Conservation (phyloP, 305 asterid genomes). For the Fraxinus sp. region DNA sequence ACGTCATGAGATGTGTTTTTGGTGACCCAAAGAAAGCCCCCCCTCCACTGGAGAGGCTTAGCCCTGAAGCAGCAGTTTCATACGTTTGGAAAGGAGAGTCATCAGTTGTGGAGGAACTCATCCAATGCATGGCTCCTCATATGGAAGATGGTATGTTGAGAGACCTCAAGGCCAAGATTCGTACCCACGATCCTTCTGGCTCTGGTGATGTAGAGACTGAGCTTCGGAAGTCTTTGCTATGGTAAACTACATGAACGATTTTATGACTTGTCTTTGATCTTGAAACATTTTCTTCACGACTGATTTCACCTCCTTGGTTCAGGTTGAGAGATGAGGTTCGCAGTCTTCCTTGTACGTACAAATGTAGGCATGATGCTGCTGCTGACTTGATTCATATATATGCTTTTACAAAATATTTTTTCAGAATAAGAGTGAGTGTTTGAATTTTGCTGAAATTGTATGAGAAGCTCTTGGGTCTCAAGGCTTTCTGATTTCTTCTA, state of each 20-base stretch:
- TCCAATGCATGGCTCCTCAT: slow-evolving; percentile 79
- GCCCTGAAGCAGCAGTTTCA: slow-evolving; percentile 69
- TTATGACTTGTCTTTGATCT: slow-evolving; percentile 7
- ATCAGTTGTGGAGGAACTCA: slow-evolving; percentile 89
- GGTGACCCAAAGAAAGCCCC: slow-evolving; percentile 96
- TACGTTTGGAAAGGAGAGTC: slow-evolving; percentile 90
- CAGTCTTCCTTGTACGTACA: slow-evolving; percentile 79
- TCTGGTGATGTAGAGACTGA: slow-evolving; percentile 55
- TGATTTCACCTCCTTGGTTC: slow-evolving; percentile 26
- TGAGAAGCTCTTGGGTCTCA: slow-evolving; percentile 6
- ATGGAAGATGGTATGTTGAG: slow-evolving; percentile 58
- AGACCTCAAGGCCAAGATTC: slow-evolving; percentile 73
- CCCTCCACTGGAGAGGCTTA: slow-evolving; percentile 89
- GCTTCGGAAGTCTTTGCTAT: slow-evolving; percentile 77
- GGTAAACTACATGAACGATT: slow-evolving; percentile 47
- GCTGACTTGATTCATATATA: slow-evolving; percentile 95
- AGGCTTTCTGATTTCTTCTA: slow-evolving; percentile 18
- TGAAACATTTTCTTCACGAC: neutral
- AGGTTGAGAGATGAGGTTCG: slow-evolving; percentile 99
- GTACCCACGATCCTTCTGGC: slow-evolving; percentile 77
- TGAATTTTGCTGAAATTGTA: slow-evolving; percentile 9
- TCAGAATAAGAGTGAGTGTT: slow-evolving; percentile 70
- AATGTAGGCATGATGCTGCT: slow-evolving; percentile 96
- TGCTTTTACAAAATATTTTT: slow-evolving; percentile 79
- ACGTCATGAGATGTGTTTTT: slow-evolving; percentile 91